phyloP scores from a whole-genome alignment of 768 basidiomycete species.

The Boletellus sp. region DNA sequence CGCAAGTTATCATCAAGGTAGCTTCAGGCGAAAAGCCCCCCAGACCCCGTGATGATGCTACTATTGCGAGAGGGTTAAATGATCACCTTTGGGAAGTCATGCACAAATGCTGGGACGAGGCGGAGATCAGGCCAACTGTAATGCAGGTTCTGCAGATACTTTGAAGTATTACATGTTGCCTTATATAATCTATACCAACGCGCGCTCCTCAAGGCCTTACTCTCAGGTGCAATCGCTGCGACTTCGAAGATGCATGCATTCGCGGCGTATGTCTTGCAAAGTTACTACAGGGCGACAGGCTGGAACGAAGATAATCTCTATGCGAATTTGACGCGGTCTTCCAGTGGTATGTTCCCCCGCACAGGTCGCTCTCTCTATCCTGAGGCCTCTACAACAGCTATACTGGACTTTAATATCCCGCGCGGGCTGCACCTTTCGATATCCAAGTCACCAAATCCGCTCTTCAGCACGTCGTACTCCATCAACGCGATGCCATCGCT shows the following conservation, averaged over 20 bases:
- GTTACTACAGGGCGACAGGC: conserved; percentile 87
- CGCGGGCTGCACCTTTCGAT: conserved; percentile 73
- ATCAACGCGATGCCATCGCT: conserved; percentile 92
- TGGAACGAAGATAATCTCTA: conserved; percentile 98
- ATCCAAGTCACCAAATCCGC: conserved; percentile 83
- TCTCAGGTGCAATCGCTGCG: neutral
- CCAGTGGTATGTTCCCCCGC: conserved; percentile 58
- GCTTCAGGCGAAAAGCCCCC: conserved; percentile 41
- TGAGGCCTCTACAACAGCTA: conserved; percentile 45
- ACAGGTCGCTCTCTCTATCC: neutral
- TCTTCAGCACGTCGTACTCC: conserved; percentile 88
- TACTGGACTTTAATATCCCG: conserved; percentile 90
- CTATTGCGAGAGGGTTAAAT: conserved; percentile 41
- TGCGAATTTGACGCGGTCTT: conserved; percentile 84
- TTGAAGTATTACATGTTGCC: conserved; percentile 1
- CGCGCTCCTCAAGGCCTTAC: neutral
- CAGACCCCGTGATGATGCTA: conserved; percentile 35
- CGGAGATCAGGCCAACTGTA: conserved; percentile 40
- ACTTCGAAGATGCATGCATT: conserved; percentile 69
- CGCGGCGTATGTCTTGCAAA: conserved; percentile 81
- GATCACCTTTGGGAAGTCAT: conserved; percentile 46
- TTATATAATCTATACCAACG: conserved; percentile 15
- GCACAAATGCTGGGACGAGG: conserved; percentile 41
- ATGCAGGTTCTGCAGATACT: conserved; percentile 29
- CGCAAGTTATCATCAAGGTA: conserved; percentile 47